A percentile compares a stretch with the other conserved stretches of the same genome.
Conservation (phyloP, 2,329 filamentous ascomycete genomes). For the Stachybotrys echinatus region DNA sequence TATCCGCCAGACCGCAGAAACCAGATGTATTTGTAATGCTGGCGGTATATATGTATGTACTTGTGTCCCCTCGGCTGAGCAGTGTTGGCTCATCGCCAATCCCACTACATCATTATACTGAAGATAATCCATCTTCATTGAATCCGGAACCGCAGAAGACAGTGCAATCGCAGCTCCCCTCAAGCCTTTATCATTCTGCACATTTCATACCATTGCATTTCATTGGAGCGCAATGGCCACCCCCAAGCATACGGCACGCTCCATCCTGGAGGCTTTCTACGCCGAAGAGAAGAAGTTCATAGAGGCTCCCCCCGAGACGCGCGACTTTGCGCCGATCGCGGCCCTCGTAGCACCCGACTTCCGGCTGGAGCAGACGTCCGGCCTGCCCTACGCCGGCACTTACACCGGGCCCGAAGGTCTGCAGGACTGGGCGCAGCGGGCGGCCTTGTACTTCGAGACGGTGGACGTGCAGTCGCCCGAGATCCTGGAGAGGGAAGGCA, state of each 20-base stretch:
- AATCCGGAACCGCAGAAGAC: no score
- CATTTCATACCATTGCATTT: no score
- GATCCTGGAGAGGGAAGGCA: conserved; percentile 22
- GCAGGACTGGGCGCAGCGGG: conserved; percentile 21
- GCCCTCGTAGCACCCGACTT: conserved; percentile 17
- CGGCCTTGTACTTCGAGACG: conserved; percentile 19
- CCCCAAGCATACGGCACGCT: conserved; percentile 15
- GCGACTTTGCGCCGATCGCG: conserved; percentile 24
- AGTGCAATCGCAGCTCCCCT: no score
- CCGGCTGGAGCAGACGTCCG: conserved; percentile 22
- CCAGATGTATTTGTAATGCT: background rate
- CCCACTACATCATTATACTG: no score
- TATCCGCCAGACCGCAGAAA: background rate
- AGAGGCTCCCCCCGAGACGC: conserved; percentile 17
- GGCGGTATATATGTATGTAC: background rate
- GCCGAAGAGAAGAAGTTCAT: conserved; percentile 27
- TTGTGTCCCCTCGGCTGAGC: no score
- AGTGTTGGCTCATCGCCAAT: no score
- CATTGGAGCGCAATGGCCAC: background rate
- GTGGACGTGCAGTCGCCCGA: conserved; percentile 23
- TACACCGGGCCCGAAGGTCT: conserved; percentile 23
- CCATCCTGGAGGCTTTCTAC: conserved; percentile 26
- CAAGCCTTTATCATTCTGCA: no score
- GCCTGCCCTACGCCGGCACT: conserved; percentile 24
- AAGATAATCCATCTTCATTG: no score